Percentiles rank a stretch among this genome's conserved stretches.
These are phyloP conservation scores for Corrigiola litoralis DNA, from an alignment of 179 eudicot species.

Conservation along the genomic window DNA sequence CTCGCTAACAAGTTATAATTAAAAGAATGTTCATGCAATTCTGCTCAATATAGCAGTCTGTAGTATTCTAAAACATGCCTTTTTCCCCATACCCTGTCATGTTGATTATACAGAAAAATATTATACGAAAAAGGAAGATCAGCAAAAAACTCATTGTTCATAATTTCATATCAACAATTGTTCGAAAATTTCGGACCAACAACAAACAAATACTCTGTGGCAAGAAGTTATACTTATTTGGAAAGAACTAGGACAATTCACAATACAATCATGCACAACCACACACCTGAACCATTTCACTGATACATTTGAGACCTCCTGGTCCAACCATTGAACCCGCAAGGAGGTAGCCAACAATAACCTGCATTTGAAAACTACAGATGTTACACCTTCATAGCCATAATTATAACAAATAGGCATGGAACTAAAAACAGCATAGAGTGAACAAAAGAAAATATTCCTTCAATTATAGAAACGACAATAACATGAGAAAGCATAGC, in stretches of 20 bases:
- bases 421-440: neutral
- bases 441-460: neutral
- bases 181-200: no score
- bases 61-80: no score
- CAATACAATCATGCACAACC: neutral
- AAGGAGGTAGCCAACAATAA: constrained; percentile 96
- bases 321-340: constrained; percentile 97
- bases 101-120: no score
- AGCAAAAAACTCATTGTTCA: no score
- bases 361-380: constrained; percentile 40
- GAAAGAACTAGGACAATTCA: neutral
- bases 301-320: constrained; percentile 82
- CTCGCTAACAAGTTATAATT: no score
- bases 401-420: neutral
- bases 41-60: no score
- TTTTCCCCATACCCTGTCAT: no score
- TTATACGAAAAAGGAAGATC: no score
- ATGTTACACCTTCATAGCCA: neutral
- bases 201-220: neutral
- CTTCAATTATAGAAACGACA: neutral
- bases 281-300: constrained; percentile 97
- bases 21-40: neutral
- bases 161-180: no score
- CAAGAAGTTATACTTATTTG: neutral
- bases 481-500: constrained; percentile 18